Base-by-base conservation (phyloP, 1,139 yeast genomes). In the Yueomyces sp. region DNA sequence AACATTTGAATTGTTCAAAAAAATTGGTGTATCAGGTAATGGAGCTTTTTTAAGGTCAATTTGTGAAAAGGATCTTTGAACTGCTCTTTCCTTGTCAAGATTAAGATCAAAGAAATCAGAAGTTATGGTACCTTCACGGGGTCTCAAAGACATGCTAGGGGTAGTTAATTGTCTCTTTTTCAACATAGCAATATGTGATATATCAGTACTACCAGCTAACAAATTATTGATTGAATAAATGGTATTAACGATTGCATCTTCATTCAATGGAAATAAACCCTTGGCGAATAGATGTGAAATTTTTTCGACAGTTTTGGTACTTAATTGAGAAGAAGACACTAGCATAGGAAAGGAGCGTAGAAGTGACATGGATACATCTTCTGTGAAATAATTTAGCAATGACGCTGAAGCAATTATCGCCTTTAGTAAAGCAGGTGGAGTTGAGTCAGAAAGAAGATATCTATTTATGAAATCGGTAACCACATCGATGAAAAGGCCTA, bases 241-340 rank as follows among this genome's bases (percentile, higher is more conserved):
- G 1, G 91, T 75, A n/a, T 95, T 81, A 9, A 87, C 85, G 25
- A 83, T 79, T 0, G 85, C 78, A 59, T 87, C 96, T 56, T 86
- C 93, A 27, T 57, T 63, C 36, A 71, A 58, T 2, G 70, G 65
- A 41, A 62, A 63, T 43, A 74, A 56, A 1, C 75, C 76, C 37
- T 60, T 48, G 1, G 74, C 69, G 39, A 73, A 64, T 11, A 61
- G 56, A 38, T 55, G 52, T 1, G 76, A 66, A 3, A 70, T 59
- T 3, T 58, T 54, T 49, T 60, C 48, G 5, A 65, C 58, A 12
- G 55, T 49, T 3, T 45, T 39, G 2, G 49, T 46, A 4, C 49
- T 42, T 6, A 57, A 48, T 37, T 54, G 51, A 26, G 50, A 54
- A n/a, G 62, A 57, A 2, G 63, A 54, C 3, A 61, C 54, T 32